These are phyloP conservation scores for Vicia villosa DNA, from an alignment of 306 rosid genomes.

Conservation along the genomic window DNA sequence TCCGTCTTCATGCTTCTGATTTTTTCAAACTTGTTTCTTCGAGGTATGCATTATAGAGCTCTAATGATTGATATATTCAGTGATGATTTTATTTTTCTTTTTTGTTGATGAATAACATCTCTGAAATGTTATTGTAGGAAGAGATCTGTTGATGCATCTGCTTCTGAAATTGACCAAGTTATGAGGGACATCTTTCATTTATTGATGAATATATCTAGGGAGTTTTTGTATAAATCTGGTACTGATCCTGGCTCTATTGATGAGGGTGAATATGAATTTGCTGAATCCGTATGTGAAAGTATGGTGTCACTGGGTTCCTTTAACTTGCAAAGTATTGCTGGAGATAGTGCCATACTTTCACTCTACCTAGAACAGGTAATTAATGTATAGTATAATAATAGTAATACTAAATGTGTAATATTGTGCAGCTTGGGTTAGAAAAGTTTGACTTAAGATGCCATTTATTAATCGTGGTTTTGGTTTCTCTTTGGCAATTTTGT, in stretches of 20 bases:
- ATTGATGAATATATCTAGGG: slow-evolving; percentile 77
- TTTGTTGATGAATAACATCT: slow-evolving; percentile 23
- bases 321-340: slow-evolving; percentile 82
- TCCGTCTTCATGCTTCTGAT: slow-evolving; percentile 94
- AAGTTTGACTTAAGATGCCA: slow-evolving; percentile 2
- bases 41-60: slow-evolving; percentile 57
- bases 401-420: slow-evolving; percentile 6
- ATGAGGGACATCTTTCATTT: slow-evolving; percentile 69
- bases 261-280: slow-evolving; percentile 80
- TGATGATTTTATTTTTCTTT: background rate
- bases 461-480: slow-evolving; percentile 28
- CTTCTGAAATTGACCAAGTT: slow-evolving; percentile 77
- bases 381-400: slow-evolving; percentile 4
- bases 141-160: slow-evolving; percentile 70
- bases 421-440: slow-evolving; percentile 27
- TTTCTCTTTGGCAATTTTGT: slow-evolving; percentile 33
- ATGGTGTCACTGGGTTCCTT: slow-evolving; percentile 79
- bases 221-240: slow-evolving; percentile 63
- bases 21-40: slow-evolving; percentile 89
- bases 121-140: slow-evolving; percentile 57
- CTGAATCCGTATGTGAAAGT: slow-evolving; percentile 85
- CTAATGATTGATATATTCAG: slow-evolving; percentile 3
- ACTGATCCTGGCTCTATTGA: slow-evolving; percentile 55
- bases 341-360: slow-evolving; percentile 57
- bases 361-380: slow-evolving; percentile 83